These are phyloP conservation scores for Centaurea solstitialis DNA, from an alignment of 129 eudicot species.

Conservation along the genomic window DNA sequence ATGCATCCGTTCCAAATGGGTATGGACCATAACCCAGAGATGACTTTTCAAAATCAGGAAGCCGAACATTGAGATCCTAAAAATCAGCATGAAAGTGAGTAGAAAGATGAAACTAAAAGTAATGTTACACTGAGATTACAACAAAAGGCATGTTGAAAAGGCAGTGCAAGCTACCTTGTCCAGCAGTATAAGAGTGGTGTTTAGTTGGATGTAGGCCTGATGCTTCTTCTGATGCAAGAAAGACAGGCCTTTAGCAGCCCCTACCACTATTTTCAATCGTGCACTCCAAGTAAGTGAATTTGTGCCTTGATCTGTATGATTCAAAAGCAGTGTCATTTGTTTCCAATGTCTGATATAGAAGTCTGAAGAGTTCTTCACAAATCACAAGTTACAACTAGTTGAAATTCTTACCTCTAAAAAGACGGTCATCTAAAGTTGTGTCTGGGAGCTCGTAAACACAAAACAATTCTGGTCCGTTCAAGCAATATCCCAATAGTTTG, in stretches of 20 bases:
- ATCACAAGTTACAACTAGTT: background rate
- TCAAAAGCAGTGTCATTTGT: background rate
- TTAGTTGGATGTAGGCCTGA: slow-evolving; percentile 17
- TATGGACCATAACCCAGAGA: background rate
- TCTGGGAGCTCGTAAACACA: background rate
- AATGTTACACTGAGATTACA: background rate
- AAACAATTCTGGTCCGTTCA: background rate
- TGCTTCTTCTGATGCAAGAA: slow-evolving; percentile 20
- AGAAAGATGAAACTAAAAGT: background rate
- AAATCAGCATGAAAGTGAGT: background rate
- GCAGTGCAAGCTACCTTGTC: slow-evolving; percentile 9
- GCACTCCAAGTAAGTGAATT: slow-evolving; percentile 27
- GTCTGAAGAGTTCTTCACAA: background rate
- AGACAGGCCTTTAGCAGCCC: slow-evolving; percentile 27
- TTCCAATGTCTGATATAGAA: background rate
- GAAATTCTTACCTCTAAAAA: slow-evolving; percentile 22
- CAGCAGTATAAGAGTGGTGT: slow-evolving; percentile 23
- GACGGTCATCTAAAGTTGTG: slow-evolving; percentile 11
- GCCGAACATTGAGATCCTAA: slow-evolving; percentile 25
- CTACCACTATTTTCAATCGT: slow-evolving; percentile 24
- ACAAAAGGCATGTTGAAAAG: background rate
- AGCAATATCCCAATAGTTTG: slow-evolving; percentile 24
- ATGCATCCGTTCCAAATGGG: background rate
- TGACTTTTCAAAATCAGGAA: background rate
- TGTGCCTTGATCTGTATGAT: background rate